phyloP scores from a whole-genome alignment of 306 rosid species.

The Castanopsis chinensis region DNA sequence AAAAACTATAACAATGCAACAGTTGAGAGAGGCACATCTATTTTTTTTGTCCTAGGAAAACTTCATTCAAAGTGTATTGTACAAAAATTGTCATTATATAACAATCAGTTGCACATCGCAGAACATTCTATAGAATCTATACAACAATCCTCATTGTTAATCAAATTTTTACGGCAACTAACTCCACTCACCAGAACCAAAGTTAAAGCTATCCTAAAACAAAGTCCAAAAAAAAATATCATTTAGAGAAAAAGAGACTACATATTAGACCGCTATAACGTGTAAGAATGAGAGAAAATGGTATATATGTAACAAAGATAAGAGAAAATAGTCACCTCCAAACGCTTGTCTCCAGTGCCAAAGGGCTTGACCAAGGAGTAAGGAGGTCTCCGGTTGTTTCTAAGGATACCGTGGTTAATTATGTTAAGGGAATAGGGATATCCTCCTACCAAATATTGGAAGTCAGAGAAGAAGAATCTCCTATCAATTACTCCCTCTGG shows the following conservation, averaged over 20 bases:
- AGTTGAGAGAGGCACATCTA: neutral
- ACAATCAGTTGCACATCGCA: too few relatives aligned
- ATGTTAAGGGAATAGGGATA: constrained; percentile 58
- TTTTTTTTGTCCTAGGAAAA: too few relatives aligned
- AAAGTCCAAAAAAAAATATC: neutral
- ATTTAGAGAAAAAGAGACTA: neutral
- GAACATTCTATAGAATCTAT: too few relatives aligned
- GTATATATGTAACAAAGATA: neutral
- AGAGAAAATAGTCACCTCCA: constrained; percentile 51
- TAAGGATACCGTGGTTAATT: constrained; percentile 78
- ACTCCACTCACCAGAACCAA: too few relatives aligned
- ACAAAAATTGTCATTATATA: too few relatives aligned
- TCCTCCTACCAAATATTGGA: constrained; percentile 82
- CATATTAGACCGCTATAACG: neutral
- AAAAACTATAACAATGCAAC: too few relatives aligned
- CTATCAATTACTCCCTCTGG: constrained; percentile 77
- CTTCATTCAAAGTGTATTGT: too few relatives aligned
- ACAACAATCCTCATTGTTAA: too few relatives aligned
- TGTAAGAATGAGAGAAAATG: neutral
- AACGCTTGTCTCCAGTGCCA: constrained; percentile 58
- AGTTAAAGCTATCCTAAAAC: neutral
- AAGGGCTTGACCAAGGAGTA: constrained; percentile 71
- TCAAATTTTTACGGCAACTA: too few relatives aligned
- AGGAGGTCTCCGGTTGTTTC: constrained; percentile 81
- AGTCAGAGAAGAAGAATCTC: constrained; percentile 72